These are phyloP conservation scores for Alloascoidea africana DNA, from an alignment of 805 yeast species.

Conservation along the genomic window DNA sequence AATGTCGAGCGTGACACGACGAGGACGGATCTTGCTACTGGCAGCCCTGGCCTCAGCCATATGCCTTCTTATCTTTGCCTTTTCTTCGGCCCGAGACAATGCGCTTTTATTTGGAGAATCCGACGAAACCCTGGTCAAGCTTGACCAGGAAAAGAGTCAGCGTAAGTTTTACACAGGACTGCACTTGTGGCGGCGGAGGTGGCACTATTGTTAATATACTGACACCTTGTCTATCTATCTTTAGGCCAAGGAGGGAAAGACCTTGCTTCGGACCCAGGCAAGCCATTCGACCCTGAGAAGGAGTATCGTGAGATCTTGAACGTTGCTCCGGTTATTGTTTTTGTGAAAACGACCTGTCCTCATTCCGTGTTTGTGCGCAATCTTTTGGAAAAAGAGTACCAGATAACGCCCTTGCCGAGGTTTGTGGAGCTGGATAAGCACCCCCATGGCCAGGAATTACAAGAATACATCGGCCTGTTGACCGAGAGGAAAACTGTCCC, in stretches of 20 bases:
- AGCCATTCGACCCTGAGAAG: constrained; percentile 30
- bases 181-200: constrained; percentile 8
- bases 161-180: constrained; percentile 5
- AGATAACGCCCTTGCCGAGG: constrained; percentile 54
- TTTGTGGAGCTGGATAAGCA: constrained; percentile 78
- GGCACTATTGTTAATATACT: constrained; percentile 1
- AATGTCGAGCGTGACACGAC: constrained; percentile 18
- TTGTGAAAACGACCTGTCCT: constrained; percentile 45
- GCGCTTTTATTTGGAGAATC: constrained; percentile 16
- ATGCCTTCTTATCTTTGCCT: constrained; percentile 16
- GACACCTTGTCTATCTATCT: not conserved
- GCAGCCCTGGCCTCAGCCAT: constrained; percentile 24
- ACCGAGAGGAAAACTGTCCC: constrained; percentile 88
- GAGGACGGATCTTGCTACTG: constrained; percentile 24
- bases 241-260: too few species aligned
- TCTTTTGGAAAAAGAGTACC: constrained; percentile 45
- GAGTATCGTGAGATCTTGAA: constrained; percentile 42
- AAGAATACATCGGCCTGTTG: constrained; percentile 46
- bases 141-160: constrained; percentile 18
- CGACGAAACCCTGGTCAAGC: constrained; percentile 26
- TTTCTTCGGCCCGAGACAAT: constrained; percentile 16
- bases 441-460: constrained; percentile 60
- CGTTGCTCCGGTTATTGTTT: constrained; percentile 50
- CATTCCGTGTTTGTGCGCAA: constrained; percentile 59
- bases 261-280: constrained; percentile 12